Evolutionary conservation across 2,329 filamentous ascomycete species (phyloP).

Genomic region (Calonectria hongkongensis): DNA sequence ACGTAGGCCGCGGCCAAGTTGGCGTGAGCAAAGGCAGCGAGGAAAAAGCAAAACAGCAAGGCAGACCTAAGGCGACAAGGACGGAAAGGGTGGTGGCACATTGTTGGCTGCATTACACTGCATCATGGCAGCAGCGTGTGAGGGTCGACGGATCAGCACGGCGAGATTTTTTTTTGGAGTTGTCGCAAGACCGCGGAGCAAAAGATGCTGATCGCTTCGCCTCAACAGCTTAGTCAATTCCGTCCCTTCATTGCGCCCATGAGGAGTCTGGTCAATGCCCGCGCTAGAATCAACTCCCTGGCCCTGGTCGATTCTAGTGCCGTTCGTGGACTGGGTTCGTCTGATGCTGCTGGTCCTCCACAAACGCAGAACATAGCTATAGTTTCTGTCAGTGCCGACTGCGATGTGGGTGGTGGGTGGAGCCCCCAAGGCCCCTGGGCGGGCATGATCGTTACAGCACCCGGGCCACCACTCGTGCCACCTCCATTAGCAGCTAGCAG

Average conservation of each 20-base stretch:
- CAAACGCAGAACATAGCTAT: not conserved
- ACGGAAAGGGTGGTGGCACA: constrained; percentile 10
- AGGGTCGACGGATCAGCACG: constrained; percentile 7
- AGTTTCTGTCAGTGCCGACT: too few relatives aligned
- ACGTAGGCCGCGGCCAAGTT: not conserved
- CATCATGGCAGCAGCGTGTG: constrained; percentile 18
- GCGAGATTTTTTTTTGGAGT: not conserved
- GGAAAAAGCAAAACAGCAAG: constrained; percentile 14
- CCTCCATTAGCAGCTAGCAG: not conserved
- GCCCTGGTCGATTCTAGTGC: constrained; percentile 17
- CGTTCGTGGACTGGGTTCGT: constrained; percentile 8
- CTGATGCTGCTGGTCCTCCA: constrained; percentile 3
- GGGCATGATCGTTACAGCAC: too few relatives aligned
- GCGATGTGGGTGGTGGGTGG: constrained; percentile 5
- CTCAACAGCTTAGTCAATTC: not conserved
- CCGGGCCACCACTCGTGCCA: too few relatives aligned
- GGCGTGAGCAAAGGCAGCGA: constrained; percentile 2
- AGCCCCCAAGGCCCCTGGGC: not conserved
- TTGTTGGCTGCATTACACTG: constrained; percentile 22
- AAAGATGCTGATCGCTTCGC: not conserved
- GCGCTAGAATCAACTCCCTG: constrained; percentile 7
- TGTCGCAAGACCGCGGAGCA: not conserved
- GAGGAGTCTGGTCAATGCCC: constrained; percentile 5
- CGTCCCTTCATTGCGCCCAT: not conserved
- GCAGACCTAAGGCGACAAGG: not conserved